phyloP scores from a whole-genome alignment of 2,329 filamentous ascomycete genomes.

The Aureobasidium namibiae region DNA sequence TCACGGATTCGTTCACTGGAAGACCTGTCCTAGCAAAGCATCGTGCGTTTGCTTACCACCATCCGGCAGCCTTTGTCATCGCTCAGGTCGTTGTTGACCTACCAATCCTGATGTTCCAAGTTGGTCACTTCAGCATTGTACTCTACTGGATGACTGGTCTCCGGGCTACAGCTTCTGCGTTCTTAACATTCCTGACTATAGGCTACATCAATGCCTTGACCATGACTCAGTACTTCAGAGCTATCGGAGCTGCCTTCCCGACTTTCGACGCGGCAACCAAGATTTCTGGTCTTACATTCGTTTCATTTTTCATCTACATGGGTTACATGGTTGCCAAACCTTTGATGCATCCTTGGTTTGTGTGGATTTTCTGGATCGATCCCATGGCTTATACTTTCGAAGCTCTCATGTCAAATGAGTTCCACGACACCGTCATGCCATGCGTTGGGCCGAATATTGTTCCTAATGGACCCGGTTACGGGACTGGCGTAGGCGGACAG shows the following conservation, averaged over 20 bases:
- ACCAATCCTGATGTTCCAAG: conserved; percentile 55
- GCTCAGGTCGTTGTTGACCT: conserved; percentile 70
- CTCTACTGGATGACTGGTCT: conserved; percentile 73
- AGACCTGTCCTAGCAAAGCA: conserved; percentile 77
- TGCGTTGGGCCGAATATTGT: conserved; percentile 63
- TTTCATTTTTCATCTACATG: not conserved
- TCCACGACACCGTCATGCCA: conserved; percentile 57
- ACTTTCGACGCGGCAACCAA: conserved; percentile 20
- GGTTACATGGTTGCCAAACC: conserved; percentile 42
- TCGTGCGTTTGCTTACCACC: conserved; percentile 71
- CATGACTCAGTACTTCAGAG: conserved; percentile 29
- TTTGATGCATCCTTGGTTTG: conserved; percentile 44
- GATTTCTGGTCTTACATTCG: not conserved
- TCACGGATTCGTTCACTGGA: conserved; percentile 67
- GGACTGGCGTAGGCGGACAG: not conserved
- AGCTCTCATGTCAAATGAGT: conserved; percentile 81
- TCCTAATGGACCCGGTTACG: conserved; percentile 54
- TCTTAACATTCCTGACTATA: conserved; percentile 61
- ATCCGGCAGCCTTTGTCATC: conserved; percentile 74
- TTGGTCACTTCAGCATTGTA: conserved; percentile 60
- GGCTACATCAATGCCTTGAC: conserved; percentile 33
- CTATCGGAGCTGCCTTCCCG: conserved; percentile 31
- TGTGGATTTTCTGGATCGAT: conserved; percentile 20
- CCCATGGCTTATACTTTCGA: conserved; percentile 22
- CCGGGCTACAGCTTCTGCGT: conserved; percentile 58